These are phyloP conservation scores for Aspergillus avenaceus DNA, from an alignment of 495 filamentous ascomycete species.

Conservation along the genomic window DNA sequence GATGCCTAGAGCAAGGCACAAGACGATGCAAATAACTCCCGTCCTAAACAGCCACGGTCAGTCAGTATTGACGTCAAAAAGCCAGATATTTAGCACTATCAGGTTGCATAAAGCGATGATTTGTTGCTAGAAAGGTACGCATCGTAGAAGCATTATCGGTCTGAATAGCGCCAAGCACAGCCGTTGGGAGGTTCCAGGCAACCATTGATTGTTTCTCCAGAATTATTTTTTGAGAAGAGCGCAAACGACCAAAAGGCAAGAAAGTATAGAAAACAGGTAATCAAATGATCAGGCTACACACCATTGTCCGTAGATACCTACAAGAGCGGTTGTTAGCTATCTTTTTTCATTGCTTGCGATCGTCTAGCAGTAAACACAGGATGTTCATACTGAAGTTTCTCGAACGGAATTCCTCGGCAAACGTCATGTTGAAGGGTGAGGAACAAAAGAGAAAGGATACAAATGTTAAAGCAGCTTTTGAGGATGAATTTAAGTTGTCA, in stretches of 20 bases:
- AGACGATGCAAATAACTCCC: conserved; percentile 87
- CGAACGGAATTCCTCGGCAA: conserved; percentile 75
- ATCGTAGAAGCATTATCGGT: not conserved
- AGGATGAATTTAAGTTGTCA: not conserved
- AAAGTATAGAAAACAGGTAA: not conserved
- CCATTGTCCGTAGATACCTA: conserved; percentile 99
- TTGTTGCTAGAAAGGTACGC: not conserved
- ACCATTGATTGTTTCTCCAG: conserved; percentile 8
- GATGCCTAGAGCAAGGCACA: conserved; percentile 93
- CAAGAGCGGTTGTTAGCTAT: conserved; percentile 28
- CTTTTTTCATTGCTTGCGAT: conserved; percentile 1
- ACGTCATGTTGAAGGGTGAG: conserved; percentile 38
- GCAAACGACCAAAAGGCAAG: not conserved
- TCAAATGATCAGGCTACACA: conserved; percentile 51
- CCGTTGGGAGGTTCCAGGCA: conserved; percentile 16
- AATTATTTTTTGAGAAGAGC: not conserved
- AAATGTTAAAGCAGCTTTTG: not conserved
- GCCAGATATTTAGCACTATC: not conserved
- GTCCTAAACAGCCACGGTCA: conserved; percentile 57
- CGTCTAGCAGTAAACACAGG: conserved; percentile 18
- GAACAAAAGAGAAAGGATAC: not conserved
- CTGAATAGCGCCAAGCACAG: conserved; percentile 17
- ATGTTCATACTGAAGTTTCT: conserved; percentile 90
- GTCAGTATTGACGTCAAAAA: conserved; percentile 1
- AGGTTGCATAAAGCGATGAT: not conserved